A percentile compares a stretch with the other conserved stretches of the same genome.
These are phyloP conservation scores for Penicillium subrubescens DNA, from an alignment of 495 filamentous ascomycete genomes.

Conservation along the genomic window DNA sequence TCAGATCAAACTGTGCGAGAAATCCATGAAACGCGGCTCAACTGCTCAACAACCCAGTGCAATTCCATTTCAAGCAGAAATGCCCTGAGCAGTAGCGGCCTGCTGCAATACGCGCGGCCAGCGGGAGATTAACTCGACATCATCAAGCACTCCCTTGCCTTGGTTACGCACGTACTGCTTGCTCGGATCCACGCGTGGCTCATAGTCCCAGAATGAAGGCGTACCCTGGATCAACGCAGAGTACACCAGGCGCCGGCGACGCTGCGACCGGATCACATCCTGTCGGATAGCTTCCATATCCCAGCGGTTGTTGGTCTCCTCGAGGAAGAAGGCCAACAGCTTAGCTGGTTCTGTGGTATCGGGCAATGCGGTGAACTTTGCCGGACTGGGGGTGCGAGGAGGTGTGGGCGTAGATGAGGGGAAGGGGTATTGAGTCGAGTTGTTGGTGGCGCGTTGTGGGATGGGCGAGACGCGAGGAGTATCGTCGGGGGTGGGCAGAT, in stretches of 20 bases:
- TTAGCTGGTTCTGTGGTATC: constrained; percentile 47
- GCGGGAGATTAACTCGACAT: constrained; percentile 49
- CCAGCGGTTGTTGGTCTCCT: constrained; percentile 70
- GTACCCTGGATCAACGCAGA: constrained; percentile 69
- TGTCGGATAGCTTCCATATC: constrained; percentile 69
- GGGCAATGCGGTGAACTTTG: constrained; percentile 34
- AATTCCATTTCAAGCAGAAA: neutral
- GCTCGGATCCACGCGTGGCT: constrained; percentile 70
- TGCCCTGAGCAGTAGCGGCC: constrained; percentile 36
- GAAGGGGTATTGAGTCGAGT: constrained; percentile 38
- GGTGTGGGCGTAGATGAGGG: constrained; percentile 33
- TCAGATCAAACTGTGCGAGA: neutral
- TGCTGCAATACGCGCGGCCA: constrained; percentile 49
- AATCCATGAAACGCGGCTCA: neutral
- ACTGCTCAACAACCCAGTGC: neutral
- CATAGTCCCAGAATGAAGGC: constrained; percentile 75
- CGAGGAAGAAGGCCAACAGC: constrained; percentile 59
- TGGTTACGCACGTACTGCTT: constrained; percentile 64
- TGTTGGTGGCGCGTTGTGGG: constrained; percentile 33
- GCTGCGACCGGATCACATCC: constrained; percentile 70
- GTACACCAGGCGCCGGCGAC: constrained; percentile 72
- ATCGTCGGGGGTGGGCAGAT: constrained; percentile 44
- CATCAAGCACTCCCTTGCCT: constrained; percentile 48
- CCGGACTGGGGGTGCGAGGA: constrained; percentile 45
- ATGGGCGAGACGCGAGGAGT: constrained; percentile 37